These are phyloP conservation scores for Yamadazyma trypodendri DNA, from an alignment of 1,139 yeast genomes.

Conservation along the genomic window DNA sequence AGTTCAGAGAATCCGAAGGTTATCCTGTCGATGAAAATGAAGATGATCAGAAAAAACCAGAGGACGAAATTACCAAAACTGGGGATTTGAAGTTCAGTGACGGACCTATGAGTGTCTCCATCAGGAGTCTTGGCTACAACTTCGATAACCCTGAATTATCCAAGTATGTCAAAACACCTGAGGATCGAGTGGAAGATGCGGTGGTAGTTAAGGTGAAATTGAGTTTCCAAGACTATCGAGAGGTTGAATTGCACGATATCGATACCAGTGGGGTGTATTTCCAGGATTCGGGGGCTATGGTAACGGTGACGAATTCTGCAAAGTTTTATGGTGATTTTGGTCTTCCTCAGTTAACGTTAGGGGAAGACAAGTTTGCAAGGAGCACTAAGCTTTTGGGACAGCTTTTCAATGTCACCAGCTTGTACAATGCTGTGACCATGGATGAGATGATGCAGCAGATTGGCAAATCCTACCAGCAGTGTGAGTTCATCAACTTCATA, in stretches of 20 bases:
- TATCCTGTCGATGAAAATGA: slow-evolving; percentile 18
- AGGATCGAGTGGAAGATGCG: slow-evolving; percentile 29
- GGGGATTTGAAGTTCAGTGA: slow-evolving; percentile 10
- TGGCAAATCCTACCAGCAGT: slow-evolving; percentile 42
- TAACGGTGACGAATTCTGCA: slow-evolving; percentile 64
- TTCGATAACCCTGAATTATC: slow-evolving; percentile 21
- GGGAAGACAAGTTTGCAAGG: slow-evolving; percentile 40
- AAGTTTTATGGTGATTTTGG: slow-evolving; percentile 67
- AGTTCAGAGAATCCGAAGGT: slow-evolving; percentile 30
- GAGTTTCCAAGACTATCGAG: slow-evolving; percentile 37
- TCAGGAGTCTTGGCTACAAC: slow-evolving; percentile 27
- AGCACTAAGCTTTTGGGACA: slow-evolving; percentile 38
- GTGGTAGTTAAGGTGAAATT: slow-evolving; percentile 27
- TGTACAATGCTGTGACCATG: slow-evolving; percentile 31
- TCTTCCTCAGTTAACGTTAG: slow-evolving; percentile 56
- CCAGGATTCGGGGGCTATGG: slow-evolving; percentile 64
- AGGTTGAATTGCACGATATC: slow-evolving; percentile 44
- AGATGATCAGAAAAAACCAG: slow-evolving; percentile 14
- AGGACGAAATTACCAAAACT: slow-evolving; percentile 5
- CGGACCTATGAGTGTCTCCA: slow-evolving; percentile 27
- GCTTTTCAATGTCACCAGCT: slow-evolving; percentile 40
- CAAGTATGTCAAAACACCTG: slow-evolving; percentile 14
- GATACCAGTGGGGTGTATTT: slow-evolving; percentile 68
- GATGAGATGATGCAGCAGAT: slow-evolving; percentile 41
- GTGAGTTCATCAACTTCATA: slow-evolving; percentile 71